Conservation (phyloP, 441 rosid genomes). For the Gossypium schwendimanii region DNA sequence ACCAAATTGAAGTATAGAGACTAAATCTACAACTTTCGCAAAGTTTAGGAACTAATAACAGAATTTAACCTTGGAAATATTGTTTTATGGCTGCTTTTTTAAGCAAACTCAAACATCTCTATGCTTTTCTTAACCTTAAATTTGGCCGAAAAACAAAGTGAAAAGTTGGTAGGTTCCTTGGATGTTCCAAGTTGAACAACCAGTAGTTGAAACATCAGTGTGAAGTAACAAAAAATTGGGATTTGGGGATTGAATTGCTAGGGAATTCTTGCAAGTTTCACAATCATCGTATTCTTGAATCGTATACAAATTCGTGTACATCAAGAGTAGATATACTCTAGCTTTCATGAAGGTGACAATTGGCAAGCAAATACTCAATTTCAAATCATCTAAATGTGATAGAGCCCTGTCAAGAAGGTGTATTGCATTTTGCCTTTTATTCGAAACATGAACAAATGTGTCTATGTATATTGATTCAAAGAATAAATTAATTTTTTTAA, state of each 20-base stretch:
- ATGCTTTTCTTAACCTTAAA: background rate
- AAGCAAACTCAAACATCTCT: background rate
- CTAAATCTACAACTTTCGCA: too few relatives aligned
- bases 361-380: background rate
- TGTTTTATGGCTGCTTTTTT: background rate
- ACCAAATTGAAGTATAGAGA: too few relatives aligned
- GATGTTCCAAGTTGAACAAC: slow-evolving; percentile 20
- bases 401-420: too few relatives aligned
- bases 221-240: background rate
- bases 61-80: too few relatives aligned
- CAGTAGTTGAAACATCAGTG: slow-evolving; percentile 14
- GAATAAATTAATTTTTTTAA: too few relatives aligned
- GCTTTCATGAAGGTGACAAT: slow-evolving; percentile 6
- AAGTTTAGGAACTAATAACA: too few relatives aligned
- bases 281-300: background rate
- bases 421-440: too few relatives aligned
- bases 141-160: background rate
- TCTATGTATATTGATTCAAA: too few relatives aligned
- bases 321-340: background rate
- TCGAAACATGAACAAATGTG: too few relatives aligned
- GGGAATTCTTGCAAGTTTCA: slow-evolving; percentile 13
- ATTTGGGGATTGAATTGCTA: background rate
- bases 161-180: background rate
- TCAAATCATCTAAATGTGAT: background rate
- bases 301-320: background rate